Conservation (phyloP, 1,284 basidiomycete genomes). For the Marasmius fiardii region DNA sequence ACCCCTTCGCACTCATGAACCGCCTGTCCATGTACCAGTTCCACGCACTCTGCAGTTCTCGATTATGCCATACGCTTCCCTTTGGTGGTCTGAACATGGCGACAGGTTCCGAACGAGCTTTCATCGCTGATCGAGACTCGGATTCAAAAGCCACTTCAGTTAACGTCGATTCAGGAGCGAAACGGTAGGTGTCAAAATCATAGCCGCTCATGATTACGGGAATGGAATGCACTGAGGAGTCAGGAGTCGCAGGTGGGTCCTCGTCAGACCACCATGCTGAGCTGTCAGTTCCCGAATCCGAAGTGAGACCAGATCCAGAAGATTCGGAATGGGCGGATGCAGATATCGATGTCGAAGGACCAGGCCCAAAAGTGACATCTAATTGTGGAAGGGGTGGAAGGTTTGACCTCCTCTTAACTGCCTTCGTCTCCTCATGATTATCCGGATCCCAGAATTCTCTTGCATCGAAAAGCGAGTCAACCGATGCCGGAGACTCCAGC, state of each 20-base stretch:
- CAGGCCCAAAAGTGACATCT: too few relatives aligned
- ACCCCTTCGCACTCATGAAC: not conserved
- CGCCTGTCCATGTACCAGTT: not conserved
- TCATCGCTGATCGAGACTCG: too few relatives aligned
- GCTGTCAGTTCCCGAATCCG: not conserved
- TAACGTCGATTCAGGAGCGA: not conserved
- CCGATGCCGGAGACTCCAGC: not conserved
- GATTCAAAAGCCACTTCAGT: not conserved
- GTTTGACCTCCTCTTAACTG: not conserved
- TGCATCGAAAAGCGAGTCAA: not conserved
- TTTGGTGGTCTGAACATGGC: not conserved
- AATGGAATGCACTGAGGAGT: not conserved
- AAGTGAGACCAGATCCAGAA: not conserved
- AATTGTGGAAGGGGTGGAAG: not conserved
- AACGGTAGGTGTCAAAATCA: not conserved
- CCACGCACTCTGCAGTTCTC: not conserved
- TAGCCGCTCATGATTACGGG: not conserved
- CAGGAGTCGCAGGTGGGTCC: not conserved
- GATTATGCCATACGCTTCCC: slow-evolving; percentile 1
- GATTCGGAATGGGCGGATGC: too few relatives aligned
- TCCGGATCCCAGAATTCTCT: not conserved
- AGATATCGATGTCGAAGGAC: too few relatives aligned
- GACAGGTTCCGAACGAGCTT: not conserved
- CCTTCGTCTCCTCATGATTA: not conserved
- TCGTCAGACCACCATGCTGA: not conserved